Evolutionary conservation across 305 asterid species (phyloP).

Genomic region (Solanum hybrid): DNA sequence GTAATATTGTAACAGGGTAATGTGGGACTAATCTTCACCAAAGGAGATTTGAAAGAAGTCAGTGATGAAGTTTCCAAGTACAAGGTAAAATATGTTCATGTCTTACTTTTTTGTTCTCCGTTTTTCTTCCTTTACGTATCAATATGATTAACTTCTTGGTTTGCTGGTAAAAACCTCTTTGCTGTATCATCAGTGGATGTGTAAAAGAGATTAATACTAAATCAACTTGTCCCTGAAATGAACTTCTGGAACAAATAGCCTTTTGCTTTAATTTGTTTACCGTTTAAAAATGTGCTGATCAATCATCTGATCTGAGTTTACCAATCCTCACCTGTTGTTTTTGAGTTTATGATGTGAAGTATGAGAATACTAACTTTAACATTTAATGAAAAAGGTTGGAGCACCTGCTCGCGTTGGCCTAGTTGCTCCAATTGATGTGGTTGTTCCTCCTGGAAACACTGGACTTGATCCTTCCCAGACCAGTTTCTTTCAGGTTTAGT

Average conservation of each 20-base stretch:
- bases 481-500: conserved; percentile 30
- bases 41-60: conserved; percentile 32
- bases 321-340: background rate
- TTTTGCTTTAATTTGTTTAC: background rate
- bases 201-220: background rate
- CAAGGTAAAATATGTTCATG: conserved; percentile 11
- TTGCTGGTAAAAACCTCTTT: background rate
- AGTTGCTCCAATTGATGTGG: conserved; percentile 28
- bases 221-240: background rate
- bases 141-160: background rate
- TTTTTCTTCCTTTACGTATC: background rate
- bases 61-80: conserved; percentile 28
- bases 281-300: background rate
- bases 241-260: background rate
- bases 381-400: conserved; percentile 20
- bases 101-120: background rate
- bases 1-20: conserved; percentile 16
- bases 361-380: background rate
- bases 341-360: background rate
- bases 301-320: background rate
- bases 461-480: conserved; percentile 37
- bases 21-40: conserved; percentile 31
- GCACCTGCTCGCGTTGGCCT: conserved; percentile 34
- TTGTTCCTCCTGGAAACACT: conserved; percentile 33
- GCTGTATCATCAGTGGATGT: background rate